A percentile compares a stretch with the other conserved stretches of the same genome.
phyloP scores from a whole-genome alignment of 371 early-diverging fungal genomes.

The Cokeromyces recurvatus region DNA sequence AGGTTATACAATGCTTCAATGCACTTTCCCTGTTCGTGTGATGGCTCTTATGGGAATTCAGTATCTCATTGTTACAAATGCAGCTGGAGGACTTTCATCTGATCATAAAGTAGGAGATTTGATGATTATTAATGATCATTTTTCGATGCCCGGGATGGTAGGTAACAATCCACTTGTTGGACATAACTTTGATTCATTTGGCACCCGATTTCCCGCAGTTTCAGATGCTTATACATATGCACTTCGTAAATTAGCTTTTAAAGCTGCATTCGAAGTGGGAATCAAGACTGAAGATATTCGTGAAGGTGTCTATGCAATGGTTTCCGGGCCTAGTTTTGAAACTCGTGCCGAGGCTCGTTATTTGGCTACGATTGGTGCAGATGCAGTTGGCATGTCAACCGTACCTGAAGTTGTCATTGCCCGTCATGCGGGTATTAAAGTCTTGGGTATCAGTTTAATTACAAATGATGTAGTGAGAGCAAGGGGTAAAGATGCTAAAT shows the following conservation, averaged over 20 bases:
- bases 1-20: slow-evolving; percentile 74
- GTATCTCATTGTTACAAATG: slow-evolving; percentile 85
- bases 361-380: slow-evolving; percentile 72
- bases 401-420: slow-evolving; percentile 94
- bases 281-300: slow-evolving; percentile 50
- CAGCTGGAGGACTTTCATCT: slow-evolving; percentile 87
- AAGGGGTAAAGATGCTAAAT: slow-evolving; percentile 61
- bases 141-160: slow-evolving; percentile 79
- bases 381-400: slow-evolving; percentile 96
- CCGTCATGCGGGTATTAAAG: slow-evolving; percentile 84
- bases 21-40: slow-evolving; percentile 87
- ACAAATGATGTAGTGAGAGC: slow-evolving; percentile 79
- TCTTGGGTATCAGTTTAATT: slow-evolving; percentile 81
- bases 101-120: slow-evolving; percentile 82
- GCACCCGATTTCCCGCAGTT: slow-evolving; percentile 89
- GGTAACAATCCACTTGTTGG: slow-evolving; percentile 85
- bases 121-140: slow-evolving; percentile 85
- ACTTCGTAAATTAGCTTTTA: slow-evolving; percentile 66
- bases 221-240: slow-evolving; percentile 87
- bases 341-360: slow-evolving; percentile 86
- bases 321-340: slow-evolving; percentile 91
- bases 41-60: slow-evolving; percentile 80
- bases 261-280: slow-evolving; percentile 54
- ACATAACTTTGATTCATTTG: slow-evolving; percentile 78
- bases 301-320: slow-evolving; percentile 86